These are phyloP conservation scores for Uronychia binucleata DNA, from an alignment of 73 alveolate species.

Conservation along the genomic window DNA sequence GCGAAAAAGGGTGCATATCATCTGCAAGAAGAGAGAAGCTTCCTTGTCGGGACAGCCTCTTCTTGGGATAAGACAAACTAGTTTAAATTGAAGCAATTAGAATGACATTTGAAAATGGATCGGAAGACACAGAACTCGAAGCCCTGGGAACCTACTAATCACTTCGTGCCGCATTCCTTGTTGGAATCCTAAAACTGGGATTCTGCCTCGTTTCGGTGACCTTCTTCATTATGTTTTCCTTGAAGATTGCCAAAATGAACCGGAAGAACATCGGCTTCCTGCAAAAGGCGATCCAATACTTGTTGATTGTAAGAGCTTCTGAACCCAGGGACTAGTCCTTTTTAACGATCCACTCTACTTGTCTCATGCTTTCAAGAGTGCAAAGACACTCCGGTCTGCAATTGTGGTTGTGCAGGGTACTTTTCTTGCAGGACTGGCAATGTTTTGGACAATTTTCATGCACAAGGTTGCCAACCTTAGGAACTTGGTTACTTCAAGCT, in stretches of 20 bases:
- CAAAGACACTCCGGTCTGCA: too few species aligned
- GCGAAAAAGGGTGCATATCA: too few species aligned
- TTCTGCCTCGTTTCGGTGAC: not conserved
- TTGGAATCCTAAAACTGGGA: not conserved
- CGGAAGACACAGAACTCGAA: too few species aligned
- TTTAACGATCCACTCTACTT: not conserved
- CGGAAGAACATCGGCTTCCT: not conserved
- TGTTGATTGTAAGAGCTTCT: not conserved
- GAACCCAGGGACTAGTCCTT: not conserved
- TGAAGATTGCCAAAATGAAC: not conserved
- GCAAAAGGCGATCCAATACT: not conserved
- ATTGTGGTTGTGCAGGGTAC: too few species aligned
- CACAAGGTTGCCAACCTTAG: not conserved
- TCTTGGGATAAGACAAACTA: too few species aligned
- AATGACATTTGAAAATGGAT: too few species aligned
- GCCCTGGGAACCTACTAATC: too few species aligned
- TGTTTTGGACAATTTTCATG: not conserved
- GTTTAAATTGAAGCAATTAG: too few species aligned
- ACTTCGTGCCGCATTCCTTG: too few species aligned
- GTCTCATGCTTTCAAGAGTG: too few species aligned
- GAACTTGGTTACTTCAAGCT: not conserved
- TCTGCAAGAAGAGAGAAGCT: too few species aligned
- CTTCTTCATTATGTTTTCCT: not conserved
- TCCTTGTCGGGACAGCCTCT: too few species aligned
- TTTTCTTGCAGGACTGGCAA: not conserved